phyloP scores from a whole-genome alignment of 257 asterid genomes.

The Prunella vulgaris region DNA sequence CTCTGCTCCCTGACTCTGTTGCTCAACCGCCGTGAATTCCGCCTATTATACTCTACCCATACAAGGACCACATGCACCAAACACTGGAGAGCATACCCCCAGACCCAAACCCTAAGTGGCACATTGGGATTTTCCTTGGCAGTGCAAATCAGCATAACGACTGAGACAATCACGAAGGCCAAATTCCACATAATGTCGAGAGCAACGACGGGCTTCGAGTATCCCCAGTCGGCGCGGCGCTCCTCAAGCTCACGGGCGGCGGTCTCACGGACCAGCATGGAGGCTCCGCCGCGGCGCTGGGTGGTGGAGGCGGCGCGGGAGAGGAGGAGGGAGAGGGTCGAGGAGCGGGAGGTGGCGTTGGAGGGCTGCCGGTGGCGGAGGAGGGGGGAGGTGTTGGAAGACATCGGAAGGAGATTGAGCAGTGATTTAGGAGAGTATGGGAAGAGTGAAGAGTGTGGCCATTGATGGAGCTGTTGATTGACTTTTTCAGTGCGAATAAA shows the following conservation, averaged over 20 bases:
- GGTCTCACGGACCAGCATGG: slow-evolving; percentile 78
- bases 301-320: slow-evolving; percentile 69
- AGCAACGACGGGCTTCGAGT: slow-evolving; percentile 89
- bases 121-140: slow-evolving; percentile 55
- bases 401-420: no score
- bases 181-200: slow-evolving; percentile 85
- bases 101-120: slow-evolving; percentile 88
- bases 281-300: slow-evolving; percentile 66
- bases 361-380: slow-evolving; percentile 52
- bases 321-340: slow-evolving; percentile 57
- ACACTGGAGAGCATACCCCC: slow-evolving; percentile 85
- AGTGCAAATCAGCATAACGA: slow-evolving; percentile 57
- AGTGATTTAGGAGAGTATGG: background rate
- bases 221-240: slow-evolving; percentile 95
- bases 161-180: slow-evolving; percentile 71
- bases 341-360: slow-evolving; percentile 29
- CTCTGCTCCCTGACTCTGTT: slow-evolving; percentile 14
- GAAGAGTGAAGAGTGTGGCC: slow-evolving; percentile 19
- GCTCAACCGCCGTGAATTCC: slow-evolving; percentile 35
- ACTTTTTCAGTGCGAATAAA: slow-evolving; percentile 9
- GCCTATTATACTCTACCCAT: slow-evolving; percentile 61
- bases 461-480: slow-evolving; percentile 28
- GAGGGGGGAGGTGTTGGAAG: slow-evolving; percentile 39
- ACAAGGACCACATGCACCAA: slow-evolving; percentile 78
- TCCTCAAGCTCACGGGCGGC: slow-evolving; percentile 98